Evolutionary conservation across 2,329 filamentous ascomycete genomes (phyloP), one percentile per base, ranked within the genome.

Genomic region (Phoma sp.): DNA sequence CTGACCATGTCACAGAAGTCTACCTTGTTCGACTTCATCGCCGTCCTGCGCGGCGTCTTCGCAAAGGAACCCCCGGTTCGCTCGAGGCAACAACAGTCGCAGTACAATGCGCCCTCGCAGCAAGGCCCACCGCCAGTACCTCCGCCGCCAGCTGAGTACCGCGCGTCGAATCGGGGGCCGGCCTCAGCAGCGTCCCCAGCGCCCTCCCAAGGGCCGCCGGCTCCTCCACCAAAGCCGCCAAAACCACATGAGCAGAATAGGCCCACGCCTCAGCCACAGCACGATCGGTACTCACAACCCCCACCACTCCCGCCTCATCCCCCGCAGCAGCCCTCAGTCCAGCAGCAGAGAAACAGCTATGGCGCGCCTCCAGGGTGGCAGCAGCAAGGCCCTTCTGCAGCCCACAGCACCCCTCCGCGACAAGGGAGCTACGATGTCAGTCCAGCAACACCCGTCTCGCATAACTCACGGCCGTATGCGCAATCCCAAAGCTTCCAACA

Each of bases 21-120:
- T 0, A 93, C 87, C 29, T 79, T 97, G 2, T 78, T 89, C 37
- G 92, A 96, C 69, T 91, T 98, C 52, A 77, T 98, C 2, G 86
- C 85, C 13, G 89, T 96, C 25, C 77, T 99, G 3, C 85, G 89
- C 62, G 91, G 95, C 48, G 82, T 98, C 22, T 99, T 99, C 71
- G 89, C 92, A 33, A 96, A 96, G 76, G 95, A 99, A 68, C 95
- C 95, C 7, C 95, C 95, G 0, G 90, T 98, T 4, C 86, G 95
- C 56, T 86, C 92, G 30, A 87, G 86, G 66, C 77, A 78, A 48
- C 66, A 62, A 38, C 66, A 65, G 40, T 52, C 55, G 14, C 79
- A 81, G 60, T 75, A 77, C 33, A 67, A 71, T 52, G 58, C 65
- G 55, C 65, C 67, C 8, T 46, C 57, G 22, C 62, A 59, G 39